Conservation (phyloP, 306 rosid genomes). For the Gynostemma pentaphyllum region DNA sequence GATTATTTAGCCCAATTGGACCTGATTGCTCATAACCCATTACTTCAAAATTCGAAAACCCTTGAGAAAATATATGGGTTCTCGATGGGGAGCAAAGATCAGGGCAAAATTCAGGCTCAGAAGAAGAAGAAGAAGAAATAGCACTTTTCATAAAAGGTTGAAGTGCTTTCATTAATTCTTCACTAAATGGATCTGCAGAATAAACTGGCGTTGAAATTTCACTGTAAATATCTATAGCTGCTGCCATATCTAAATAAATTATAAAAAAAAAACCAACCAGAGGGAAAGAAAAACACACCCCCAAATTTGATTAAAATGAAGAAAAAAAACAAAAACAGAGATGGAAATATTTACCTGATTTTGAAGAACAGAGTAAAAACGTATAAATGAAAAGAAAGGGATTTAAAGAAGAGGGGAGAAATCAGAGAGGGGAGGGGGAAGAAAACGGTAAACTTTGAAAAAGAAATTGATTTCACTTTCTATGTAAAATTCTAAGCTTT, state of each 20-base stretch:
- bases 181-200: slow-evolving; percentile 37
- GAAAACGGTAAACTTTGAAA: no score
- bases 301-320: background rate
- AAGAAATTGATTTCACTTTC: background rate
- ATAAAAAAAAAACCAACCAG: no score
- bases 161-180: slow-evolving; percentile 69
- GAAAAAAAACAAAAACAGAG: background rate
- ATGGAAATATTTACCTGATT: background rate
- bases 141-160: slow-evolving; percentile 58
- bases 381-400: slow-evolving; percentile 34
- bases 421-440: background rate
- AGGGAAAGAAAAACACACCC: slow-evolving; percentile 28
- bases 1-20: slow-evolving; percentile 55
- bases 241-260: slow-evolving; percentile 46
- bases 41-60: slow-evolving; percentile 14
- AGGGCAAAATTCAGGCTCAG: slow-evolving; percentile 17
- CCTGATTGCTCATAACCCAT: slow-evolving; percentile 25
- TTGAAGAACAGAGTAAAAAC: no score
- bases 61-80: slow-evolving; percentile 25
- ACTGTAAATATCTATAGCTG: slow-evolving; percentile 35
- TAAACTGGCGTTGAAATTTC: slow-evolving; percentile 18
- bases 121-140: slow-evolving; percentile 17
- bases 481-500: background rate
- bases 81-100: slow-evolving; percentile 18
- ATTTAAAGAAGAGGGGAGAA: slow-evolving; percentile 18